These are phyloP conservation scores for Penicillium goetzii DNA, from an alignment of 495 filamentous ascomycete genomes.

Conservation along the genomic window DNA sequence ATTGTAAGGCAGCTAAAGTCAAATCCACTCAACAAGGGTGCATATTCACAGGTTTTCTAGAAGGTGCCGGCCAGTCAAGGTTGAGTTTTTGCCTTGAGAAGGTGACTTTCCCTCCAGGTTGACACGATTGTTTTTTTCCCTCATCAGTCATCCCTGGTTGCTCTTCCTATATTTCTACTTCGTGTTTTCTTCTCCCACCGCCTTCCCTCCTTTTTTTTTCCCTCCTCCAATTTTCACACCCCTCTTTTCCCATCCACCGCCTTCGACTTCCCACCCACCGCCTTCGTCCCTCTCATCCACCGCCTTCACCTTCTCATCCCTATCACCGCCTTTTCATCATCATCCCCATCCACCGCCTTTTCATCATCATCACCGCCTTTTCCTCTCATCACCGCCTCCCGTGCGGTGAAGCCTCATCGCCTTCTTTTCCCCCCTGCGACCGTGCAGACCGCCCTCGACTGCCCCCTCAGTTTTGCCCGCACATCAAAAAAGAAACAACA, in stretches of 20 bases:
- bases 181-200: no score
- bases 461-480: conserved; percentile 47
- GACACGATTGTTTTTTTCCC: no score
- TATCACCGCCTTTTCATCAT: conserved; percentile 33
- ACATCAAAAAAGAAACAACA: conserved; percentile 13
- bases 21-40: conserved; percentile 9
- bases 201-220: background rate
- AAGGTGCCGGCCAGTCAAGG: background rate
- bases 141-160: no score
- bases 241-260: conserved; percentile 2
- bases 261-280: background rate
- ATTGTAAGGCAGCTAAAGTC: conserved; percentile 3
- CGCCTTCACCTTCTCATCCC: conserved; percentile 15
- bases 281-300: background rate
- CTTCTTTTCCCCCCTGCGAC: conserved; percentile 29
- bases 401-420: conserved; percentile 49
- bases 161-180: no score
- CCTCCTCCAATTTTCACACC: background rate
- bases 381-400: conserved; percentile 49
- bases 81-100: no score
- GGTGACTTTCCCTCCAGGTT: no score
- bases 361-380: conserved; percentile 43
- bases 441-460: conserved; percentile 49
- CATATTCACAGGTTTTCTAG: conserved; percentile 8
- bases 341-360: conserved; percentile 46